Evolutionary conservation across 2,329 filamentous ascomycete species (phyloP), one percentile per base, ranked within the genome.

Genomic region (Aspergillus pseudotamarii): DNA sequence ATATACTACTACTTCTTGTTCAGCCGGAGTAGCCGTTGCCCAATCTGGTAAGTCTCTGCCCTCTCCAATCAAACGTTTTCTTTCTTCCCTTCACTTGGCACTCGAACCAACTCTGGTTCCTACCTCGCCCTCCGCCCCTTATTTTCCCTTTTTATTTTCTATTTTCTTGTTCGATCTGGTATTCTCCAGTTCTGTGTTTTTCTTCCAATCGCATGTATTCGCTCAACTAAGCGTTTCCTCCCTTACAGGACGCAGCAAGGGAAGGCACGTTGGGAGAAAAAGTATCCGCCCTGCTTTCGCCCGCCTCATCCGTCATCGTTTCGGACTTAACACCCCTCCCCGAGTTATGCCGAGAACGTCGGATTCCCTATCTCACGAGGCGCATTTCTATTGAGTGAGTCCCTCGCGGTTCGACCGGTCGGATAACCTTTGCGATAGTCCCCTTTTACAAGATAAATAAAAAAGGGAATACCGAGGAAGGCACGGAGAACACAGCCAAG

Each of bases 321-420:
- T 50, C 60, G 60, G 56, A 54, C 56, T 51, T 50, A 51, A 41
- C 23, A 23, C 36, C 45, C 54, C 19, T 43, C 56, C 50, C 45
- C 56, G 57, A 62, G 60, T 50, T 54, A 62, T 62, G 60, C 60
- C 51, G 56, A 57, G 57, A 59, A 55, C 46, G 36, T 34, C 56
- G 48, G n/a, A 45, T 30, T 58, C 41, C 38, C 46, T 65, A 59
- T 67, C 64, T 61, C 59, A 65, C 58, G 68, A 67, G 70, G 68
- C 65, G 69, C 72, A 69, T 65, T 66, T 66, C 55, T 34, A 68
- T 62, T 63, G 61, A 68, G 65, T 71, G 68, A 71, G 67, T 58
- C 62, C 64, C 67, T 65, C 34, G n/a, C 53, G 41, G 55, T 60
- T 54, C 54, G 57, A 59, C 57, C 57, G 56, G 57, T 62, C 16